Conservation (phyloP, 1,284 basidiomycete species). For the Chalciporus sp. region DNA sequence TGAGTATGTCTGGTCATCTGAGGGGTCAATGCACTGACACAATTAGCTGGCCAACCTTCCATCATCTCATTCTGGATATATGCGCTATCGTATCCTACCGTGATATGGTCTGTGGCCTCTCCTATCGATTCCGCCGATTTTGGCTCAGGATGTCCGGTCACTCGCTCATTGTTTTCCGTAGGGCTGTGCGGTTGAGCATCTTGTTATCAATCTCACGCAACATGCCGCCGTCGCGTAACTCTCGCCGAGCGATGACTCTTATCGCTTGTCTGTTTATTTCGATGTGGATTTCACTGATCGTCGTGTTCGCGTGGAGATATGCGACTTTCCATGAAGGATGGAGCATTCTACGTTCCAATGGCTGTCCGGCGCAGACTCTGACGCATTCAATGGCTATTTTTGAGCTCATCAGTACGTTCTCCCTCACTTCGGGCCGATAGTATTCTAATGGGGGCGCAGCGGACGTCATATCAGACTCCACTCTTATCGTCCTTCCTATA, state of each 20-base stretch:
- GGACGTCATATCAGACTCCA: slow-evolving; percentile 24
- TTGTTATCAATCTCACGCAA: slow-evolving; percentile 26
- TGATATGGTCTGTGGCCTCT: slow-evolving; percentile 21
- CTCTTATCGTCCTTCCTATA: slow-evolving; percentile 17
- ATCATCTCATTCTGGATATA: slow-evolving; percentile 22
- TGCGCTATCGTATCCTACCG: slow-evolving; percentile 10
- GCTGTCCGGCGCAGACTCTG: neutral
- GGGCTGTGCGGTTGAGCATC: slow-evolving; percentile 23
- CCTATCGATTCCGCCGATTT: neutral
- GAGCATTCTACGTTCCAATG: neutral
- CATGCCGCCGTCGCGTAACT: slow-evolving; percentile 4
- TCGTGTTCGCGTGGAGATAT: slow-evolving; percentile 6
- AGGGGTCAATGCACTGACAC: neutral
- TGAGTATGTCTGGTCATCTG: slow-evolving; percentile 2
- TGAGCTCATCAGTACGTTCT: slow-evolving; percentile 21
- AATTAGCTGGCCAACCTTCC: slow-evolving; percentile 9
- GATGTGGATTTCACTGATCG: slow-evolving; percentile 11
- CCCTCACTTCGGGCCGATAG: neutral
- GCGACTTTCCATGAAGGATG: neutral
- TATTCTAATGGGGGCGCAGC: slow-evolving; percentile 14
- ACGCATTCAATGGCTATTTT: slow-evolving; percentile 2
- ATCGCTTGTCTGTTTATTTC: slow-evolving; percentile 11
- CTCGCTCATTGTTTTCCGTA: neutral
- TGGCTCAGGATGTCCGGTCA: neutral
- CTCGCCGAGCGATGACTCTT: slow-evolving; percentile 13